Conservation (phyloP, 139 green algal genomes). For the Raphidocelis subcapitata region DNA sequence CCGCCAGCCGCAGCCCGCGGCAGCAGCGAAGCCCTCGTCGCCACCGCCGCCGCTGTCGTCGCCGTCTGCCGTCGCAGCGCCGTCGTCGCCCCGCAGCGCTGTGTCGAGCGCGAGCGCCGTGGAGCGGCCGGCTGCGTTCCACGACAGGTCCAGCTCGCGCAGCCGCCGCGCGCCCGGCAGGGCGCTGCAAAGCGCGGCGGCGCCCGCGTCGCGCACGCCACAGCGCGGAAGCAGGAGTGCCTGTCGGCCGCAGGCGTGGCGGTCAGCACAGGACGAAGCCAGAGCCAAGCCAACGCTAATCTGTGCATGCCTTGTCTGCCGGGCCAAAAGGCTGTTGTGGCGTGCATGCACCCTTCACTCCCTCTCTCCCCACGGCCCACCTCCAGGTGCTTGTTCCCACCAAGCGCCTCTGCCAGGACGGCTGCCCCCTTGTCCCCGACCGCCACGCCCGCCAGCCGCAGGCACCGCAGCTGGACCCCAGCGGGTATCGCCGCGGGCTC, state of each 20-base stretch:
- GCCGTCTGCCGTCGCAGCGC: neutral
- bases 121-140: conserved; percentile 10
- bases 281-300: too few species aligned
- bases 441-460: conserved; percentile 13
- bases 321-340: too few species aligned
- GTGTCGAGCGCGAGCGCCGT: conserved; percentile 11
- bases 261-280: too few species aligned
- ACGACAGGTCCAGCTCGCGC: conserved; percentile 10
- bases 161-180: neutral
- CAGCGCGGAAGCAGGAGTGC: conserved; percentile 8
- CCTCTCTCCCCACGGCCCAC: too few species aligned
- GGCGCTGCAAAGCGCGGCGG: neutral
- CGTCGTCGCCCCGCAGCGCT: neutral
- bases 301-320: too few species aligned
- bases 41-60: neutral
- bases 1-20: neutral
- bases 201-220: conserved; percentile 4
- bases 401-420: neutral
- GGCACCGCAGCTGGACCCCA: neutral
- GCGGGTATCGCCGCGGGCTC: neutral
- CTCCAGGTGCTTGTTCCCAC: conserved; percentile 4
- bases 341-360: too few species aligned
- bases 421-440: conserved; percentile 22
- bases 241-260: conserved; percentile 12
- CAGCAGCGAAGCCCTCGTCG: neutral